A percentile compares a stretch with the other conserved stretches of the same genome.
Evolutionary conservation across 805 yeast species (phyloP).

Genomic region (Alloascoidea hylecoeti): DNA sequence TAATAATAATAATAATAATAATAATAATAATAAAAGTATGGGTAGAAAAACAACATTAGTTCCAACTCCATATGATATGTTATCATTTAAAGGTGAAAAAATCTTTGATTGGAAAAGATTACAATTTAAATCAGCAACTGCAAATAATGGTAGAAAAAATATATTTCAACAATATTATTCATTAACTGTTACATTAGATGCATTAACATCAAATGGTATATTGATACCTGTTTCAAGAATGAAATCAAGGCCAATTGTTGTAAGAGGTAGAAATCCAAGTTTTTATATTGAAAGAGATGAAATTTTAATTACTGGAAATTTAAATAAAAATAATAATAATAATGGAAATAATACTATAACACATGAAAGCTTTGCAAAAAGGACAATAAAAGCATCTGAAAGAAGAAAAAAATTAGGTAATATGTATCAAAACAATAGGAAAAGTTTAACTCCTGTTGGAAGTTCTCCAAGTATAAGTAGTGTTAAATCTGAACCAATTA

Average conservation of each 20-base stretch:
- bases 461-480: not conserved
- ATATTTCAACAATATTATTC: conserved; percentile 11
- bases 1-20: no score
- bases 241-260: conserved; percentile 31
- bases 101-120: conserved; percentile 16
- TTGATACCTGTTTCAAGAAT: conserved; percentile 9
- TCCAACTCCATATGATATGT: not conserved
- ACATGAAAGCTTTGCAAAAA: not conserved
- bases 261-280: conserved; percentile 49
- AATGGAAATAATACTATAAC: not conserved
- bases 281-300: conserved; percentile 41
- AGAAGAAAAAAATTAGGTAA: not conserved
- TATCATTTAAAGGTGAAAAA: not conserved
- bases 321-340: conserved; percentile 1
- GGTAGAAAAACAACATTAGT: not conserved
- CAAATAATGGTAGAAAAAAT: conserved; percentile 16
- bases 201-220: conserved; percentile 13
- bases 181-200: conserved; percentile 9
- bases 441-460: not conserved
- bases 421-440: no score
- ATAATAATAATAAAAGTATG: not conserved
- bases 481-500: not conserved
- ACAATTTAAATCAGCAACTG: conserved; percentile 17
- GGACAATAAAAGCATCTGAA: not conserved
- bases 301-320: conserved; percentile 21